Evolutionary conservation across 257 asterid species (phyloP), one percentile per base, ranked within the genome.

Genomic region (Nicotiana undulata): DNA sequence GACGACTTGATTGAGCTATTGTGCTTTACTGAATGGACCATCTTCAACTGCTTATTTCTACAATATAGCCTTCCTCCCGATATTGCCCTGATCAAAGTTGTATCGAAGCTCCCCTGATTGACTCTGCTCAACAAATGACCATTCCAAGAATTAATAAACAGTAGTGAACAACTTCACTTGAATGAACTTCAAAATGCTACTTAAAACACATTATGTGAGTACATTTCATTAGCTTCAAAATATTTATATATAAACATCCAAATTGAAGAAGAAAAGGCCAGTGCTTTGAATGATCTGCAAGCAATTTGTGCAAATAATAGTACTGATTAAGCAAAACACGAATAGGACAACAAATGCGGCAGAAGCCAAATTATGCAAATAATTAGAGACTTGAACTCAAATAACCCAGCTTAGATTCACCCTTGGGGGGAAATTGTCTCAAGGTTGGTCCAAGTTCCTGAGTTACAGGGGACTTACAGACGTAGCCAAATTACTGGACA

Each of bases 1-100:
- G 79, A 77, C 26, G 46, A 40, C 34, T 59, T 84, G 94, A 92
- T 88, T 86, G 91, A 90, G 89, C 86, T 80, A 85, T 40, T 32
- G 87, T 80, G 86, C 87, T 78, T 58, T 85, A 75, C 60, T 72
- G 24, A 40, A 7, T 40, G 60, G 34, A 49, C 63, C 84, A 52
- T 80, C 81, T 80, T 40, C 44, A 29, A 22, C 72, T 29, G 77
- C 46, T 79, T 81, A 86, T 7, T 70, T 84, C 92, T 88, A 90
- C 88, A 87, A 78, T 37, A 83, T 22, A 12, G 82, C 83, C 80
- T 85, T 40, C 46, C 46, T 86, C 46, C 72, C 80, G 52, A 84
- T 77, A 70, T 82, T 76, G 61, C 83, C 85, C 77, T 75, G 86
- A 81, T 87, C 86, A 59, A 81, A 76, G 81, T 53, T 85, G 77